Evolutionary conservation across 345 rosid species (phyloP).

Genomic region (Linum tenue): DNA sequence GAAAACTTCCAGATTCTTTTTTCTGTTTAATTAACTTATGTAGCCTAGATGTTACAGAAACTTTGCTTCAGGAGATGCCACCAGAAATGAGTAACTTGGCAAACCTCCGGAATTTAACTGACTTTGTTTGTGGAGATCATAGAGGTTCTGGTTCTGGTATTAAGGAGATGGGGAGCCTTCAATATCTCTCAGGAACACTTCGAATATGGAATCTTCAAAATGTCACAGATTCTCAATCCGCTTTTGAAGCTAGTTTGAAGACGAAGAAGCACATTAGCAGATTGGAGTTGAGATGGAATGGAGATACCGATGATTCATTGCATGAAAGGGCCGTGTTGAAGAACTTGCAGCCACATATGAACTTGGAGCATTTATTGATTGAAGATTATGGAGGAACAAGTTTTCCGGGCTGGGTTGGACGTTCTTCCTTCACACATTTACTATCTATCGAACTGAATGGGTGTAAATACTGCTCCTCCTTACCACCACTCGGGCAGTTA

Average conservation of each 20-base stretch:
- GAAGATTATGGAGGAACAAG: slow-evolving; percentile 3
- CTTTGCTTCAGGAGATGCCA: slow-evolving; percentile 4
- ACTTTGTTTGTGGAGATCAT: background rate
- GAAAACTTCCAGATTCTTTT: background rate
- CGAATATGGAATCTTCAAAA: slow-evolving; percentile 7
- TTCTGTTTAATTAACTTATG: background rate
- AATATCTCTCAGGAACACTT: background rate
- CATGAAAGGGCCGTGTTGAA: background rate
- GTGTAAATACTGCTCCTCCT: slow-evolving; percentile 3
- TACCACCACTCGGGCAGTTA: slow-evolving; percentile 9
- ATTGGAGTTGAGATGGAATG: slow-evolving; percentile 8
- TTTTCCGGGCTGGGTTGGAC: slow-evolving; percentile 4
- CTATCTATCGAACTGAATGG: background rate
- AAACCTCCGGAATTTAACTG: background rate
- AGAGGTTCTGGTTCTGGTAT: slow-evolving; percentile 5
- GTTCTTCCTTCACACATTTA: slow-evolving; percentile 2
- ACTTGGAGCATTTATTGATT: background rate
- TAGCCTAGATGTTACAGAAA: background rate
- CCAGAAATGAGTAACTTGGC: slow-evolving; percentile 1
- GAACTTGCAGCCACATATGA: background rate
- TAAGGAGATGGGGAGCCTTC: slow-evolving; percentile 1
- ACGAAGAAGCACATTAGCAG: background rate
- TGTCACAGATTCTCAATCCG: background rate
- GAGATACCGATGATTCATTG: background rate
- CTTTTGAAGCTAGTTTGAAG: background rate